These are phyloP conservation scores for Domatiomyces catenatus DNA, from an alignment of 2,329 filamentous ascomycete species.

Conservation along the genomic window DNA sequence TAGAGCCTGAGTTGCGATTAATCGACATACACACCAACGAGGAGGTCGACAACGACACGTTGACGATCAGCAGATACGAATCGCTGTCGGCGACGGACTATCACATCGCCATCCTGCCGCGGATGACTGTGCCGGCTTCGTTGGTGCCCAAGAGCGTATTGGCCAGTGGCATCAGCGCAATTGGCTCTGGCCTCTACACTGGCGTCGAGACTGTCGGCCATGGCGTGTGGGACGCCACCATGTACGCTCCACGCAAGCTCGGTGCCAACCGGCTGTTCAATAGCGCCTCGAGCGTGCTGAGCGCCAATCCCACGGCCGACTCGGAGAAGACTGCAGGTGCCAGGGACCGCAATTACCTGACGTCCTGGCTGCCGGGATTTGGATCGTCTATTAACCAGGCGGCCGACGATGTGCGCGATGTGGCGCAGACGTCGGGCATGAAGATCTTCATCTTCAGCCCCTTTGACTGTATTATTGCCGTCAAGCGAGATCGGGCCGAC, in stretches of 20 bases:
- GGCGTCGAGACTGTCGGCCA: slow-evolving; percentile 37
- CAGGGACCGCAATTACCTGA: slow-evolving; percentile 40
- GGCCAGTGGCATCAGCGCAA: slow-evolving; percentile 33
- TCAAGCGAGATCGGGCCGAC: slow-evolving; percentile 72
- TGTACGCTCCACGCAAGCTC: slow-evolving; percentile 62
- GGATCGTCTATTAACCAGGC: slow-evolving; percentile 24
- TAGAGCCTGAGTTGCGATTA: slow-evolving; percentile 75
- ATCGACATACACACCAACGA: slow-evolving; percentile 74
- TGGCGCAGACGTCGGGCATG: slow-evolving; percentile 41
- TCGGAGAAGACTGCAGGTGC: slow-evolving; percentile 40
- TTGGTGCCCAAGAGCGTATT: slow-evolving; percentile 56
- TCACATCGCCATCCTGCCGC: slow-evolving; percentile 70
- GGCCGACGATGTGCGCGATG: slow-evolving; percentile 31
- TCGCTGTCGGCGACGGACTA: slow-evolving; percentile 79
- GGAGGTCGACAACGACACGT: slow-evolving; percentile 71
- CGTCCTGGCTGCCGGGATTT: slow-evolving; percentile 34
- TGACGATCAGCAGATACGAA: slow-evolving; percentile 76
- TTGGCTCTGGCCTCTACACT: slow-evolving; percentile 24
- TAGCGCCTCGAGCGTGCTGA: slow-evolving; percentile 62
- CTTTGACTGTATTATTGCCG: slow-evolving; percentile 87
- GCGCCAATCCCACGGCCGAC: slow-evolving; percentile 31
- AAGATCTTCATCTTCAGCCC: slow-evolving; percentile 94
- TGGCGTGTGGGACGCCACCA: slow-evolving; percentile 79
- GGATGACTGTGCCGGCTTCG: slow-evolving; percentile 50
- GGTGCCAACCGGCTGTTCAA: slow-evolving; percentile 41